These are phyloP conservation scores for Magnolia kwangsiensis DNA, from an alignment of 164 flowering plant species.

Conservation along the genomic window DNA sequence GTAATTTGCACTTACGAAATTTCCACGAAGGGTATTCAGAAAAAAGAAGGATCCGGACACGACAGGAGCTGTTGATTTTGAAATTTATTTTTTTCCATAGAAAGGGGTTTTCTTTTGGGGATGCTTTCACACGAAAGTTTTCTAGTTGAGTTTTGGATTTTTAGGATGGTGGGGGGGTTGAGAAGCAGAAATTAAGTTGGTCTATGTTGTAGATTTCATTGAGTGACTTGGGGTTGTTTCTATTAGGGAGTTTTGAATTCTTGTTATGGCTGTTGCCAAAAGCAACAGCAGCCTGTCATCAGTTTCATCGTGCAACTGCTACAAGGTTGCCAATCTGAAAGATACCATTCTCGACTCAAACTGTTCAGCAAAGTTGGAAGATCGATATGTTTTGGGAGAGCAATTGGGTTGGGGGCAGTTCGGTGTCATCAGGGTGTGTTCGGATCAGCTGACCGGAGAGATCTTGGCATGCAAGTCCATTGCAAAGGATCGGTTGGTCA, in stretches of 20 bases:
- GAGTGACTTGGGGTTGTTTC: not conserved
- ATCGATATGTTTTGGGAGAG: slow-evolving; percentile 52
- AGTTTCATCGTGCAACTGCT: slow-evolving; percentile 28
- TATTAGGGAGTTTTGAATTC: not conserved
- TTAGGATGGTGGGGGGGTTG: not conserved
- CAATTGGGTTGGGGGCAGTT: slow-evolving; percentile 80
- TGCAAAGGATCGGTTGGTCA: slow-evolving; percentile 45
- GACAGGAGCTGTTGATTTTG: not conserved
- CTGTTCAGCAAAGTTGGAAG: slow-evolving; percentile 39
- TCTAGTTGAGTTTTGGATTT: not conserved
- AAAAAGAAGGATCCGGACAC: not conserved
- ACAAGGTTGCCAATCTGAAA: slow-evolving; percentile 32
- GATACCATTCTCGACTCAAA: slow-evolving; percentile 42
- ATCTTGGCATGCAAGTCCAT: slow-evolving; percentile 57
- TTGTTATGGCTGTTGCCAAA: slow-evolving; percentile 65
- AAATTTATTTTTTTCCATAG: not conserved
- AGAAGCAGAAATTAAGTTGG: not conserved
- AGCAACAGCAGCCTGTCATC: slow-evolving; percentile 38
- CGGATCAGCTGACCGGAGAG: slow-evolving; percentile 55
- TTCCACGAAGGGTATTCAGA: not conserved
- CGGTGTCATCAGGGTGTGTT: slow-evolving; percentile 62
- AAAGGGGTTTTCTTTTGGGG: not conserved
- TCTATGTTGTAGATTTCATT: not conserved
- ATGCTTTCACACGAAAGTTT: not conserved
- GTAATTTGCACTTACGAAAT: not conserved